Evolutionary conservation across 2,329 filamentous ascomycete genomes (phyloP).

Genomic region (Aspergillus melleus): DNA sequence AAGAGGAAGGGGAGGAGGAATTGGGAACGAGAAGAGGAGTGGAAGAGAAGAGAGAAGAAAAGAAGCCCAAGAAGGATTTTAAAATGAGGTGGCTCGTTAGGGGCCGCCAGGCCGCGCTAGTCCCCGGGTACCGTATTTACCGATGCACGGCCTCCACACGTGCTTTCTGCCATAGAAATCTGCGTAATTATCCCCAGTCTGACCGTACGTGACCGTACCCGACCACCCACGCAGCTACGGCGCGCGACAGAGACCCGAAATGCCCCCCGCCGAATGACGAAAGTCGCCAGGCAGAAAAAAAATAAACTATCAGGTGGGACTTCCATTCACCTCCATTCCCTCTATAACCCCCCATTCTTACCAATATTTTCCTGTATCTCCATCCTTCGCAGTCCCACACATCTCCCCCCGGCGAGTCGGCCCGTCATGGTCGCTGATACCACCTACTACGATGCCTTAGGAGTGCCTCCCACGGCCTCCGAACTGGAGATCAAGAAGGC

Average conservation of each 20-base stretch:
- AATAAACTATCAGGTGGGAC: conserved; percentile 7
- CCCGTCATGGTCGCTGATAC: conserved; percentile 79
- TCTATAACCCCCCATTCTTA: neutral
- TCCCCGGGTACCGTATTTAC: conserved; percentile 1
- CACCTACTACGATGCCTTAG: conserved; percentile 82
- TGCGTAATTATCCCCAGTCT: conserved; percentile 3
- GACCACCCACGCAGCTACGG: neutral
- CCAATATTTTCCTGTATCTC: too few species aligned
- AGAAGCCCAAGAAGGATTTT: conserved; percentile 7
- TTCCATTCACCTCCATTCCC: neutral
- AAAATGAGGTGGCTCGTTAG: conserved; percentile 7
- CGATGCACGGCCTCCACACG: neutral
- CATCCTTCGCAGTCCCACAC: too few species aligned
- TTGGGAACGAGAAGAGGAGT: conserved; percentile 5
- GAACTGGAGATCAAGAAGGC: conserved; percentile 97
- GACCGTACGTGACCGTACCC: conserved; percentile 6
- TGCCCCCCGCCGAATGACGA: conserved; percentile 27
- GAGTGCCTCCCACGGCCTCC: conserved; percentile 79
- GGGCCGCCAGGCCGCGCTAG: neutral
- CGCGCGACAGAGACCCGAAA: neutral
- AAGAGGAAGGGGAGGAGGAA: conserved; percentile 5
- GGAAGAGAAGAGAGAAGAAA: conserved; percentile 4
- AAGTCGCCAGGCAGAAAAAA: conserved; percentile 26
- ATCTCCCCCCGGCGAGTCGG: too few species aligned
- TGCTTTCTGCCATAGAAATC: neutral